These are phyloP conservation scores for Tardiomyces blankii DNA, from an alignment of 1,139 yeast genomes.

Conservation along the genomic window DNA sequence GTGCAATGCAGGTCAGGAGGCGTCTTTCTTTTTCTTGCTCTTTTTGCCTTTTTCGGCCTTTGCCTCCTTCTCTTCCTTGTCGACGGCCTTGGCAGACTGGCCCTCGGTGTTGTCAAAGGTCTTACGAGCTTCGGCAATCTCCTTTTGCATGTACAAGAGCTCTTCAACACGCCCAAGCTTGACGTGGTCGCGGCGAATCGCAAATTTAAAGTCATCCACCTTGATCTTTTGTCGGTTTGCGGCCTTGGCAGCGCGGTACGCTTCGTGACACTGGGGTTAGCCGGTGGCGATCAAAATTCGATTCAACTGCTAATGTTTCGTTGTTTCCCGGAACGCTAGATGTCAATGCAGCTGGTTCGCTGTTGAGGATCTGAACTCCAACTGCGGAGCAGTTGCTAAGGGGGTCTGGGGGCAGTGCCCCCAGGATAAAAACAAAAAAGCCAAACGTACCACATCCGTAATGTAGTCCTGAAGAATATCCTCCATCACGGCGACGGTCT, in stretches of 20 bases:
- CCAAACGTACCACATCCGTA: conserved; percentile 40
- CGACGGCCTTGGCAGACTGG: conserved; percentile 24
- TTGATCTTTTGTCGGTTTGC: conserved; percentile 63
- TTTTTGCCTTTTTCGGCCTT: conserved; percentile 8
- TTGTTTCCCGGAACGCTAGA: no score
- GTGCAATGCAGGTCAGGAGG: no score
- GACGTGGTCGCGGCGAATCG: conserved; percentile 67
- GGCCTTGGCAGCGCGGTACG: conserved; percentile 40
- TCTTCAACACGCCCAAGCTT: conserved; percentile 81
- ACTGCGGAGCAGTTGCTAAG: no score
- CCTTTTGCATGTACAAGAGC: conserved; percentile 59
- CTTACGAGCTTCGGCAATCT: conserved; percentile 70
- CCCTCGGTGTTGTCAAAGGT: conserved; percentile 65
- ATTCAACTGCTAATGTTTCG: no score
- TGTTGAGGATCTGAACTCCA: no score
- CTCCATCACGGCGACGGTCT: conserved; percentile 70
- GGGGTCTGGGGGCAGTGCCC: no score
- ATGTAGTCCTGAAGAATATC: conserved; percentile 75
- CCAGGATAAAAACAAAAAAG: no score
- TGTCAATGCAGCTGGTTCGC: no score
- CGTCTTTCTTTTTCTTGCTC: background rate
- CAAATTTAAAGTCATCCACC: conserved; percentile 83
- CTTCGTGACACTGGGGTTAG: conserved; percentile 35
- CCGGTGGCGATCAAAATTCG: no score
- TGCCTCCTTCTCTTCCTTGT: conserved; percentile 10